A percentile compares a stretch with the other conserved stretches of the same genome.
Conservation (phyloP, 495 filamentous ascomycete genomes). For the Collariella sp. region DNA sequence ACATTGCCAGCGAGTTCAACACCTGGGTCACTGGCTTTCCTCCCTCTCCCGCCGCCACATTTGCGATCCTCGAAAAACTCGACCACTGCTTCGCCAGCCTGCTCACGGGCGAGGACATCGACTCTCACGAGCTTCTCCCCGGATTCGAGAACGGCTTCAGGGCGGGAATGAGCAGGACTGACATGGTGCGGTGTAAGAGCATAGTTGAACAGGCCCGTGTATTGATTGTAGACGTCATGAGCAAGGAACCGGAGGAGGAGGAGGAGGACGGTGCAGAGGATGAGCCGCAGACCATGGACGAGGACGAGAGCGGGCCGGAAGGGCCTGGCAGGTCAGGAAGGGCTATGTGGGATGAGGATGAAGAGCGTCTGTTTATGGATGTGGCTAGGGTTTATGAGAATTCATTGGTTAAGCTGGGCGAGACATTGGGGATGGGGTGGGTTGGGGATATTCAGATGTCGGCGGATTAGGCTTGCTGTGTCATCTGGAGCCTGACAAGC, state of each 20-base stretch:
- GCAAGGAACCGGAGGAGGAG: slow-evolving; percentile 28
- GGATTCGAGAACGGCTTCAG: slow-evolving; percentile 54
- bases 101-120: slow-evolving; percentile 54
- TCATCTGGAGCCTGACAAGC: too few species aligned
- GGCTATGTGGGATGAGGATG: slow-evolving; percentile 20
- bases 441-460: slow-evolving; percentile 1
- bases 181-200: slow-evolving; percentile 76
- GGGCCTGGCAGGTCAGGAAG: neutral
- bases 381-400: slow-evolving; percentile 68
- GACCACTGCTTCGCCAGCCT: slow-evolving; percentile 70
- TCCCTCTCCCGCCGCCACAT: slow-evolving; percentile 54
- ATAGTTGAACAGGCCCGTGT: slow-evolving; percentile 63
- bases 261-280: slow-evolving; percentile 21
- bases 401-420: slow-evolving; percentile 63
- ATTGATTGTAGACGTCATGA: slow-evolving; percentile 55
- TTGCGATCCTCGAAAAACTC: slow-evolving; percentile 62
- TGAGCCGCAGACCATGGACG: slow-evolving; percentile 14
- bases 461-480: neutral
- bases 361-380: slow-evolving; percentile 50
- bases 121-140: slow-evolving; percentile 54
- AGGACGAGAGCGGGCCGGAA: slow-evolving; percentile 11
- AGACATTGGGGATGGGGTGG: slow-evolving; percentile 32
- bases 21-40: slow-evolving; percentile 58
- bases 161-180: slow-evolving; percentile 51
- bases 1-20: slow-evolving; percentile 59